Evolutionary conservation across 2,329 filamentous ascomycete species (phyloP), one percentile per base, ranked within the genome.

Genomic region (Nemania abortiva): DNA sequence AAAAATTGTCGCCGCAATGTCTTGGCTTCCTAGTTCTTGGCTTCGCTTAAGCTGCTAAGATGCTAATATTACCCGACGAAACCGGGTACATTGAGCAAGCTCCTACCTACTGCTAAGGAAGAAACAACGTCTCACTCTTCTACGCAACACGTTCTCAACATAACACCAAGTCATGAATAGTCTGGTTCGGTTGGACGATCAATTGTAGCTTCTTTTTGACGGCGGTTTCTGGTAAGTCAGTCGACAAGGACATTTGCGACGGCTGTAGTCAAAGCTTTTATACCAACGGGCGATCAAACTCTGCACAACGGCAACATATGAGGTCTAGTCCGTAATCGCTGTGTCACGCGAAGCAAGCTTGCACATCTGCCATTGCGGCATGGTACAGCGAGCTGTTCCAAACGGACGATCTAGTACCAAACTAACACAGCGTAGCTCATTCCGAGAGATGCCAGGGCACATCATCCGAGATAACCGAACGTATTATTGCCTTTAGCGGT

Each of bases 1-100:
- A 11, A 57, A 24, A 20, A 27, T 6, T 2, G 49, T 60, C 59
- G 63, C 54, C 67, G 63, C 55, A n/a, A 63, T 52, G 45, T 58
- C 60, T 65, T 61, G 64, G 56, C 56, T 53, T 49, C 37, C 20
- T 34, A 20, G 34, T 37, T 68, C 64, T 67, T 67, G 49, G 55
- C 59, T 63, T 60, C 59, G n/a, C n/a, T n/a, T n/a, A n/a, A n/a
- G n/a, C n/a, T n/a, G 52, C 68, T 64, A 54, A 63, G 49, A 27
- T 42, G 53, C 31, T 24, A 37, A 49, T 65, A 61, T 58, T 70
- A 50, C 45, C 37, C 64, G 39, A 31, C 15, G 52, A 13, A 61
- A 49, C 31, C 42, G 20, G 37, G 10, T 11, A 56, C 47, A 22
- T 37, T 29, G 18, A 60, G 39, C 31, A 9, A 50, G 15, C 22